Evolutionary conservation across 2,329 filamentous ascomycete genomes (phyloP), one percentile per base, ranked within the genome.

Genomic region (Zasmidium cellare): DNA sequence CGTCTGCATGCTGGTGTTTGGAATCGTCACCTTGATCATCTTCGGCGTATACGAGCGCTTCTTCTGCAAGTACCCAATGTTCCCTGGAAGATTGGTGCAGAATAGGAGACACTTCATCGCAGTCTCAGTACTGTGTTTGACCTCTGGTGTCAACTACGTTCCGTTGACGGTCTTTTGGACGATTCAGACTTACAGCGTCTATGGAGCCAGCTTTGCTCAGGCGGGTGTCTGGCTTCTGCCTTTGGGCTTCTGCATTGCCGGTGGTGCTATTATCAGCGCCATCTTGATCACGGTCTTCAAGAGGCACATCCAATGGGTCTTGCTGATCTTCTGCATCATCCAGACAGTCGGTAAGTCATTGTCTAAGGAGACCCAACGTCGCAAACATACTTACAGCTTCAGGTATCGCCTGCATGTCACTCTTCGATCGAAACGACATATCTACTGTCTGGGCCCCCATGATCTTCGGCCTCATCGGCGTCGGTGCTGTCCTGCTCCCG

Each of bases 401-500:
- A 57, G 59, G 59, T 16, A 67, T 64, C 55, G 66, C 65, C 14
- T 64, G 64, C 28, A 61, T 69, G 44, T 55, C 67, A 1, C 46
- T 67, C 25, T 63, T 65, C 41, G 58, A 58, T 16, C 58, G 59
- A 3, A 47, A 61, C 51, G 65, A 70, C 53, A 56, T 67, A 55
- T 59, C 56, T 44, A 57, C 57, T 7, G 60, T 59, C 24, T 64
- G 62, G 75, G 80, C 77, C 7, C 72, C 87, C 16, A 76, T 88
- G 24, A 75, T 82, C 18, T 67, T 88, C 14, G 84, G 84, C 1
- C 81, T 83, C 3, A 72, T 88, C 9, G 86, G 86, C 16, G 83
- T 88, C 3, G 87, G 86, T 6, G 87, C 84, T 1, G 85, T 89
- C 49, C 81, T 88, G n/a, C 81, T 89, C 12, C 87, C 86, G 0